Percentiles rank a stretch among this genome's conserved stretches.
Conservation (phyloP, 108 stramenopile species). For the Parietichytrium sp. region DNA sequence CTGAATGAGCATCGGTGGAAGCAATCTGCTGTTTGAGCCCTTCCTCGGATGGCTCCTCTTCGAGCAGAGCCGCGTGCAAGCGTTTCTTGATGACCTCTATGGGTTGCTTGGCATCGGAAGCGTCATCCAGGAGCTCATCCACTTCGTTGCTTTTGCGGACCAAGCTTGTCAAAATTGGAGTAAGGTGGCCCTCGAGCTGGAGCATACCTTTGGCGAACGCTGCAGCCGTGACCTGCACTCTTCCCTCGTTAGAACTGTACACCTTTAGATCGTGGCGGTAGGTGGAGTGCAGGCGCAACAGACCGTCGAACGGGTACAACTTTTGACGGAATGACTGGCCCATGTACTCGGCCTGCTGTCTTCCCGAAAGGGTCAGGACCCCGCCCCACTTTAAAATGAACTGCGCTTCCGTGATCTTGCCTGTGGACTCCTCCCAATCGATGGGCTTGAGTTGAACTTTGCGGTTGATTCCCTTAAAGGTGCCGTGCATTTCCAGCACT, state of each 20-base stretch:
- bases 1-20: not conserved
- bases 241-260: constrained; percentile 92
- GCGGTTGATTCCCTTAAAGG: constrained; percentile 88
- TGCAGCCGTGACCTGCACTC: constrained; percentile 98
- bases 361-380: constrained; percentile 86
- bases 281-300: constrained; percentile 93
- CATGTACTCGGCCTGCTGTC: constrained; percentile 83
- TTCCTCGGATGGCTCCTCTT: not conserved
- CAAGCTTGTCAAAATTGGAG: constrained; percentile 92
- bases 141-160: constrained; percentile 87
- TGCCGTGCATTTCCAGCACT: constrained; percentile 79
- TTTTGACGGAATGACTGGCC: constrained; percentile 81
- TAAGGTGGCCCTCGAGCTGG: constrained; percentile 91
- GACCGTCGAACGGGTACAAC: constrained; percentile 85
- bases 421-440: constrained; percentile 42
- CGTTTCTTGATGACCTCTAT: not conserved
- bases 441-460: constrained; percentile 95
- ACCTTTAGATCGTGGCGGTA: constrained; percentile 98
- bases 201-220: constrained; percentile 91
- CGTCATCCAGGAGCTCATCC: constrained; percentile 34
- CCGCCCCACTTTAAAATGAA: constrained; percentile 98
- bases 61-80: constrained; percentile 8
- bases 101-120: not conserved
- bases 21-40: not conserved
- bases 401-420: constrained; percentile 65